phyloP scores from a whole-genome alignment of 2,329 filamentous ascomycete genomes.

The Mollisia scopiformis region DNA sequence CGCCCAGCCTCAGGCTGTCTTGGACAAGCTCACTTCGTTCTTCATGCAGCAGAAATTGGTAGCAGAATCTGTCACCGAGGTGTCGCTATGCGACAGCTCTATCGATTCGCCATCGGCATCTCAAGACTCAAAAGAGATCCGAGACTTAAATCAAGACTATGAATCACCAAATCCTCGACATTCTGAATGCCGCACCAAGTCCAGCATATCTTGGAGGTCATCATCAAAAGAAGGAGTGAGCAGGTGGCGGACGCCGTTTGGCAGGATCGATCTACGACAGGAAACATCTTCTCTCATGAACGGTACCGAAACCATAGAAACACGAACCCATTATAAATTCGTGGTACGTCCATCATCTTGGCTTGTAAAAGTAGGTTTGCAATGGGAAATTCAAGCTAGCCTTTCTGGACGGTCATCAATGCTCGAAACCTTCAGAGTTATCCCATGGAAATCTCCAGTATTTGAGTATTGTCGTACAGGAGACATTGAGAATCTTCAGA shows the following conservation, averaged over 20 bases:
- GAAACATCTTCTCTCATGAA: too few relatives aligned
- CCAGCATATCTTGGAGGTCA: too few relatives aligned
- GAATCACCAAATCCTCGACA: too few relatives aligned
- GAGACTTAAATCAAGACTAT: too few relatives aligned
- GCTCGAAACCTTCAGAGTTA: not conserved
- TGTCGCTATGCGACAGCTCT: not conserved
- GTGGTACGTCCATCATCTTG: not conserved
- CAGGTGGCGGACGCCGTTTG: too few relatives aligned
- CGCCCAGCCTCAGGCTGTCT: not conserved
- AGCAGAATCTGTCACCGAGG: not conserved
- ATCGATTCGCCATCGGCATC: not conserved
- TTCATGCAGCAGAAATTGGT: not conserved
- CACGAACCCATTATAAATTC: too few relatives aligned
- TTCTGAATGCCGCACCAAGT: too few relatives aligned
- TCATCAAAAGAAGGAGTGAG: too few relatives aligned
- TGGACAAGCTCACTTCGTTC: not conserved
- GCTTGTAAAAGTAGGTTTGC: not conserved
- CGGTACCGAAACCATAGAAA: too few relatives aligned
- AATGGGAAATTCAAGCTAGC: not conserved
- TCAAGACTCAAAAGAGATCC: too few relatives aligned
- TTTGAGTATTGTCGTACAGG: not conserved
- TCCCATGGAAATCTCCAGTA: not conserved
- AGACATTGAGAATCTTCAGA: not conserved
- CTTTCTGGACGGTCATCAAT: not conserved
- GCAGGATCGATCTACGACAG: too few relatives aligned